Percentiles rank a stretch among this genome's conserved stretches.
Conservation (phyloP, 2,329 filamentous ascomycete genomes). For the Allantophomopsis lycopodina region DNA sequence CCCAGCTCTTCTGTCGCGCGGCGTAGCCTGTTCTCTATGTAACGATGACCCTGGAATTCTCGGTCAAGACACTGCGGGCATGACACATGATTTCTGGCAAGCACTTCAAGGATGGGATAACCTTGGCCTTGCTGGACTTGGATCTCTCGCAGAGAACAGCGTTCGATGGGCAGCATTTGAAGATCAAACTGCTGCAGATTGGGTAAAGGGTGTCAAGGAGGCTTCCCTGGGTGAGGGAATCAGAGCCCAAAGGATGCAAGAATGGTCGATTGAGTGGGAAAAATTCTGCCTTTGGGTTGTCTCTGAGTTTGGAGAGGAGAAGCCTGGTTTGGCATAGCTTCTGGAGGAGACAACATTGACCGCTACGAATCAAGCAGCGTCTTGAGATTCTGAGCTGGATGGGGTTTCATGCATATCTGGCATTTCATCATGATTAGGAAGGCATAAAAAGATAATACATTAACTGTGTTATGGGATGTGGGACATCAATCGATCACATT, state of each 20-base stretch:
- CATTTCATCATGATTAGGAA: no score
- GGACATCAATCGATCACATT: no score
- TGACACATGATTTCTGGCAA: slow-evolving; percentile 93
- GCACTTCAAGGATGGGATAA: slow-evolving; percentile 86
- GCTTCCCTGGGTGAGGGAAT: slow-evolving; percentile 58
- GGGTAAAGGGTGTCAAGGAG: slow-evolving; percentile 58
- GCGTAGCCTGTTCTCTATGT: slow-evolving; percentile 70
- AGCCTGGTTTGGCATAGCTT: slow-evolving; percentile 5
- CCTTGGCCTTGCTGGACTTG: slow-evolving; percentile 74
- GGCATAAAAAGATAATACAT: no score
- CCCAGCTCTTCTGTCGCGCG: slow-evolving; percentile 71
- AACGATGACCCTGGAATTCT: slow-evolving; percentile 88
- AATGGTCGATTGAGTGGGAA: slow-evolving; percentile 79
- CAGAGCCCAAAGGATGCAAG: slow-evolving; percentile 58
- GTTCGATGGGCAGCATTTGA: slow-evolving; percentile 83
- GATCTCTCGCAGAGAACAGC: slow-evolving; percentile 81
- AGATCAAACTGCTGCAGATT: slow-evolving; percentile 57
- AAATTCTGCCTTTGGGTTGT: slow-evolving; percentile 85
- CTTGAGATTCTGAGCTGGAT: no score
- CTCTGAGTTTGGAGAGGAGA: slow-evolving; percentile 48
- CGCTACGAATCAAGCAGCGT: no score
- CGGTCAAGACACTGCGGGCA: slow-evolving; percentile 66
- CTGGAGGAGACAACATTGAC: neutral
- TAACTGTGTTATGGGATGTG: no score
- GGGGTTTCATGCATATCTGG: no score